Evolutionary conservation across 2,329 filamentous ascomycete species (phyloP).

Genomic region (Ilyonectria sp.): DNA sequence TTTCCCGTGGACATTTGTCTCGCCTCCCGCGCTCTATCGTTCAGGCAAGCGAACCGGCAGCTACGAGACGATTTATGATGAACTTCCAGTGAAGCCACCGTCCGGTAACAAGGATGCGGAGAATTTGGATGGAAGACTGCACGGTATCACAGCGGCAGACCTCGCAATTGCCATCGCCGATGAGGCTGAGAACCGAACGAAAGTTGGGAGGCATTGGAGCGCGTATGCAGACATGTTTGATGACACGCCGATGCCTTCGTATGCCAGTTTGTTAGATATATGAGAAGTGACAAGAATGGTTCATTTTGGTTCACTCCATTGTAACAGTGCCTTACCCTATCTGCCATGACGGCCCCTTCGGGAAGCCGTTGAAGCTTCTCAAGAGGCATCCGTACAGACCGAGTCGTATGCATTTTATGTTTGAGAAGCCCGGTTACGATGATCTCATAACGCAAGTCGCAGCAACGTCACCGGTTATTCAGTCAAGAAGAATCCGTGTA

Average conservation of each 20-base stretch:
- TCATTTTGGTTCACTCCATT: constrained; percentile 86
- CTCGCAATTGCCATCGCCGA: constrained; percentile 33
- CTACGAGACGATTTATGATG: constrained; percentile 8
- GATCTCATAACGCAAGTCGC: constrained; percentile 28
- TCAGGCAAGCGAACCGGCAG: constrained; percentile 12
- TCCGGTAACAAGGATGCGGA: background rate
- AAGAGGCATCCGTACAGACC: constrained; percentile 82
- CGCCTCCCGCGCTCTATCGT: constrained; percentile 19
- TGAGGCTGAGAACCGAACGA: constrained; percentile 21
- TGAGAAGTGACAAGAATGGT: constrained; percentile 46
- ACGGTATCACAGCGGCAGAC: constrained; percentile 26
- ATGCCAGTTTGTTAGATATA: background rate
- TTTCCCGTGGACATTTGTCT: constrained; percentile 23
- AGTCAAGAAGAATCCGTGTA: no score
- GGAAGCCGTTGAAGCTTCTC: constrained; percentile 75
- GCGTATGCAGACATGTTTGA: constrained; percentile 16
- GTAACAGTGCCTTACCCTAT: constrained; percentile 89
- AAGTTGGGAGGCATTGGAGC: constrained; percentile 10
- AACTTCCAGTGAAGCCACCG: constrained; percentile 21
- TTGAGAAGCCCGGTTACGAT: constrained; percentile 62
- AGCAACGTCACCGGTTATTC: no score
- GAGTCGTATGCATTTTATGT: constrained; percentile 91
- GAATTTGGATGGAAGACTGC: constrained; percentile 15
- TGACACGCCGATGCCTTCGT: background rate
- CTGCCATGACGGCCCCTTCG: constrained; percentile 87